Evolutionary conservation across 164 flowering plant species (phyloP), one percentile per base, ranked within the genome.

Genomic region (Magnolia officinalis): DNA sequence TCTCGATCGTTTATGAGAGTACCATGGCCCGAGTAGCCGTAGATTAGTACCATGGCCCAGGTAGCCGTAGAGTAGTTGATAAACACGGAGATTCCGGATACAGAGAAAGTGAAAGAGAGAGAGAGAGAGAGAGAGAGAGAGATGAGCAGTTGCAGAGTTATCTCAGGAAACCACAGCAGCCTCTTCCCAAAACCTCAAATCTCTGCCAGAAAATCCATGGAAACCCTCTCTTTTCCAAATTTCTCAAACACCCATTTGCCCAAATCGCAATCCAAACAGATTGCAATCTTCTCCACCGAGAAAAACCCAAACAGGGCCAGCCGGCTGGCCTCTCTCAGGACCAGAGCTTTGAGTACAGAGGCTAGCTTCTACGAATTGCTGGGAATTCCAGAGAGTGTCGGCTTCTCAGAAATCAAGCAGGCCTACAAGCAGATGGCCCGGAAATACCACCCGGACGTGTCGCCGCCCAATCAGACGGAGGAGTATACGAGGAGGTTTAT

Each of bases 381-480:
- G 72, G 97, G 95, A 10, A 90, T 95, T 20, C 68, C 92, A 1
- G 88, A 88, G 73, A 79, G 89, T 1, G 97, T 84, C 4, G 74
- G 87, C 23, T 45, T 82, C 50, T 65, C 65, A 6, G 95, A 95
- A 61, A 92, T 95, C 70, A 95, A 95, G 79, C 93, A 91, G 65
- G 98, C 98, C 64, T 95, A 93, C 79, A 93, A 93, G 81, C 91
- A 89, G 78, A 82, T 92, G 50, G 98, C 93, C 0, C 77, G 92
- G 65, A 90, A 90, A 86, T 95, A 91, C 76, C 98, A 93, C 74
- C 98, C 98, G 2, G 98, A 95, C 76, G 98, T 95, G 0, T 92
- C 96, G 11, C 97, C 98, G 11, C 97, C 97, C n/a, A 94, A 81
- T 72, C 85, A 82, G 75, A 88, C 87, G 26, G 88, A 87, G 72